phyloP scores from a whole-genome alignment of 2,329 filamentous ascomycete species.

The Alternaria metachromatica region DNA sequence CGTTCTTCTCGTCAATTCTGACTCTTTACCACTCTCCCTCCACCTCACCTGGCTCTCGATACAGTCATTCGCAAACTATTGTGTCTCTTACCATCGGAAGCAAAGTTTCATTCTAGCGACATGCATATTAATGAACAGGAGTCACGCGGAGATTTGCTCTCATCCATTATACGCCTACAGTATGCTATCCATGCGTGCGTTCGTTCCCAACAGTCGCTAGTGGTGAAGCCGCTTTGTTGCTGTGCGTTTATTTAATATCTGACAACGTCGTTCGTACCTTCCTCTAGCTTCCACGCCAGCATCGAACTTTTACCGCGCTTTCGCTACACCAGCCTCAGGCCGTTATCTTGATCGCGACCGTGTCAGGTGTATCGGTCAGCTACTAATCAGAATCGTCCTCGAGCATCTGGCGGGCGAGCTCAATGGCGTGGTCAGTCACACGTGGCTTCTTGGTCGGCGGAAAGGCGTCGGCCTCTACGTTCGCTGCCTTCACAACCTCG shows the following conservation, averaged over 20 bases:
- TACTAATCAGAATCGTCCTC: background rate
- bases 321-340: background rate
- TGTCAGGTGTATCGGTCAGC: background rate
- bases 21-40: background rate
- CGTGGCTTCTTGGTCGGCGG: background rate
- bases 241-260: background rate
- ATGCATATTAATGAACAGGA: rapidly evolving
- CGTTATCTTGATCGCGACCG: too few species aligned
- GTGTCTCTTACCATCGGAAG: background rate
- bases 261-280: background rate
- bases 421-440: background rate
- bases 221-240: background rate
- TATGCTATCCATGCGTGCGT: background rate
- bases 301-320: background rate
- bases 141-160: rapidly evolving
- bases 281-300: background rate
- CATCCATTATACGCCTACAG: background rate
- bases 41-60: background rate
- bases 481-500: background rate
- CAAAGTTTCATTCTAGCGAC: rapidly evolving
- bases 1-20: background rate
- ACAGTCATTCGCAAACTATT: background rate
- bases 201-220: rapidly evolving
- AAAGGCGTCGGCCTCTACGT: background rate
- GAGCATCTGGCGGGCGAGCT: background rate